These are phyloP conservation scores for Colletotrichum sp. DNA, from an alignment of 2,329 filamentous ascomycete species.

Conservation along the genomic window DNA sequence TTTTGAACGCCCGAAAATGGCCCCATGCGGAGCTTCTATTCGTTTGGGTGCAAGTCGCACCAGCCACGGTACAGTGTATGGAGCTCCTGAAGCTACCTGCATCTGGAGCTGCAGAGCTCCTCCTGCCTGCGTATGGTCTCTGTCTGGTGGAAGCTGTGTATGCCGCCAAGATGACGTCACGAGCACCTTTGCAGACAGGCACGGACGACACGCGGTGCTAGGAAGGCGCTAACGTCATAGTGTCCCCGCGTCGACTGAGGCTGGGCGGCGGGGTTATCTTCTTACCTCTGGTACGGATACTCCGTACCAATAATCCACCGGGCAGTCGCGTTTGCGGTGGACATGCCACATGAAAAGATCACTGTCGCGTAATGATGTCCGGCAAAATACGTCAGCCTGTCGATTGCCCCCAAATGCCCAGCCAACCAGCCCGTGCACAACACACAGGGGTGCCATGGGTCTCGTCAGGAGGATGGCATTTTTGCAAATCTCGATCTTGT, in stretches of 20 bases:
- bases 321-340: conserved; percentile 1
- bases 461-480: conserved; percentile 15
- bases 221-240: conserved; percentile 12
- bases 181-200: neutral
- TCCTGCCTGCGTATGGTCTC: neutral
- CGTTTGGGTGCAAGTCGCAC: conserved; percentile 1
- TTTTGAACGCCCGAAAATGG: neutral
- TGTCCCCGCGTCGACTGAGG: neutral
- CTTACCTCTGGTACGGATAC: neutral
- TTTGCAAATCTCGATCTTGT: conserved; percentile 17
- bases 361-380: conserved; percentile 7
- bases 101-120: neutral
- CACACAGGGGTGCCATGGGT: neutral
- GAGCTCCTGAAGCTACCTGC: conserved; percentile 3
- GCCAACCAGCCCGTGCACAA: conserved; percentile 9
- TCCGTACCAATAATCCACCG: neutral
- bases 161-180: conserved; percentile 1
- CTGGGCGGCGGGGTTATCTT: neutral
- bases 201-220: neutral
- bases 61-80: neutral
- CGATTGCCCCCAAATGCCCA: conserved; percentile 1
- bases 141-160: neutral
- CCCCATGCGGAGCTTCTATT: neutral
- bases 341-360: conserved; percentile 12
- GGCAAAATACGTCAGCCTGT: conserved; percentile 15